Base-by-base conservation (phyloP, 495 filamentous ascomycete species). In the Pseudomonodictys pantanalensis region DNA sequence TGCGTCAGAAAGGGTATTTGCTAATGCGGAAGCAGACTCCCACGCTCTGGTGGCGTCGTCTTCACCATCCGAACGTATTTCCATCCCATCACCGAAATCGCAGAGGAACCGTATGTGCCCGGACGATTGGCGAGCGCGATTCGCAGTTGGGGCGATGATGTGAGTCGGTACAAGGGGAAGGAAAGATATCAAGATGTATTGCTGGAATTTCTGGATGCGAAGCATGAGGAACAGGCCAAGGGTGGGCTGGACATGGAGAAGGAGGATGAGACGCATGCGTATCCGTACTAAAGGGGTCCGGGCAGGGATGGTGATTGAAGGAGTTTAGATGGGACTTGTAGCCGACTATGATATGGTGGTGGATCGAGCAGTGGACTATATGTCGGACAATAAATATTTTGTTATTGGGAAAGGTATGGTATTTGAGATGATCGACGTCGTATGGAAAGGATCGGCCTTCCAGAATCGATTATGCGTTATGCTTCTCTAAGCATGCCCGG, bases 61-160 rank as follows among this genome's bases (percentile, higher is more conserved):
- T 76, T 74, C 44, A 74, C 73, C 8, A 74, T 76, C 30, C 68
- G 72, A 25, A 76, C 73, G 23, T 76, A 76, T 58, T 74, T 76
- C 55, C 67, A 67, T 50, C 73, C 72, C 15, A 68, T 76, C 18
- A 70, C 68, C 20, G 72, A 74, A 33, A 68, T 76, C 39, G 71
- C 68, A 30, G 52, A 68, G 32, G 73, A 76, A 66, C 61, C 61
- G 15, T 70, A 72, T 59, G 71, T 76, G 15, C 72, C 73, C 4
- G 72, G 73, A 2, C 57, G 73, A 17, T 48, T 76, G 23, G 73
- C 72, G 20, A 66, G 64, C 11, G 73, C 71, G 47, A 63, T 74
- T 32, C 73, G 91, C 56, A 95, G 89, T 73, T 95, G 91, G 91
- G 88, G 87, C 1, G 85, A 90, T 47, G 88, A 93, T 78, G 91